These are phyloP conservation scores for Arthromyces matolae DNA, from an alignment of 768 basidiomycete species.

Conservation along the genomic window DNA sequence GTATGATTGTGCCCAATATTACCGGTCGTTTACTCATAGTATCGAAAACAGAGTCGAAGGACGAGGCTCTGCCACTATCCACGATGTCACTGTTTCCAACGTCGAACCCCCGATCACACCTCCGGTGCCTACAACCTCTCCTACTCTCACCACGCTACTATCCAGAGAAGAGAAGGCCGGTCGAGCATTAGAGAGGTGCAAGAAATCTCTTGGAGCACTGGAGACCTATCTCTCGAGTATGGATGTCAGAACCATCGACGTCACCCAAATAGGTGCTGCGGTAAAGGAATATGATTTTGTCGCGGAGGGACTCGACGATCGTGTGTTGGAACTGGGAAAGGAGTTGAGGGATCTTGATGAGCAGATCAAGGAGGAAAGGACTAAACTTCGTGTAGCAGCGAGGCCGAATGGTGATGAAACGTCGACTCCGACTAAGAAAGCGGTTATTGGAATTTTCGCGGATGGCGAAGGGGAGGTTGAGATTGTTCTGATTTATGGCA, in stretches of 20 bases:
- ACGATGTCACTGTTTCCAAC: conserved; percentile 37
- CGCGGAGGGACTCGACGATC: conserved; percentile 31
- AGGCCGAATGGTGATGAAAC: conserved; percentile 23
- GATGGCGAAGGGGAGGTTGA: conserved; percentile 33
- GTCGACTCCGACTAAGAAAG: too few relatives aligned
- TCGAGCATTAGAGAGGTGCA: conserved; percentile 30
- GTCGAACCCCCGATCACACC: conserved; percentile 15
- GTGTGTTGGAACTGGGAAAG: conserved; percentile 25
- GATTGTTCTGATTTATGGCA: conserved; percentile 38
- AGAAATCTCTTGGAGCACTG: conserved; percentile 25
- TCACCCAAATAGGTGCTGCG: conserved; percentile 24
- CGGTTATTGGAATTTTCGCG: conserved; percentile 34
- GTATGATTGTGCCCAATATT: conserved; percentile 15
- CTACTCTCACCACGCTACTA: conserved; percentile 22
- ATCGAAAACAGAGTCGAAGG: conserved; percentile 47
- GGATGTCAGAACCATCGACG: conserved; percentile 28
- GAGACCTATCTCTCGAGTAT: conserved; percentile 34
- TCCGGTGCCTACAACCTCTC: conserved; percentile 22
- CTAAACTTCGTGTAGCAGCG: conserved; percentile 13
- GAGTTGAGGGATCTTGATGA: conserved; percentile 22
- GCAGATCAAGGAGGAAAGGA: conserved; percentile 23
- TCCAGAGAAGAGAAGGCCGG: conserved; percentile 20
- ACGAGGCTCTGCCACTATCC: conserved; percentile 40
- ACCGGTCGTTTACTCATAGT: not conserved
- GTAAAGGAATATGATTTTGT: conserved; percentile 31